A percentile compares a stretch with the other conserved stretches of the same genome.
These are phyloP conservation scores for Purpureocillium lavendulum DNA, from an alignment of 2,329 filamentous ascomycete species.

Conservation along the genomic window DNA sequence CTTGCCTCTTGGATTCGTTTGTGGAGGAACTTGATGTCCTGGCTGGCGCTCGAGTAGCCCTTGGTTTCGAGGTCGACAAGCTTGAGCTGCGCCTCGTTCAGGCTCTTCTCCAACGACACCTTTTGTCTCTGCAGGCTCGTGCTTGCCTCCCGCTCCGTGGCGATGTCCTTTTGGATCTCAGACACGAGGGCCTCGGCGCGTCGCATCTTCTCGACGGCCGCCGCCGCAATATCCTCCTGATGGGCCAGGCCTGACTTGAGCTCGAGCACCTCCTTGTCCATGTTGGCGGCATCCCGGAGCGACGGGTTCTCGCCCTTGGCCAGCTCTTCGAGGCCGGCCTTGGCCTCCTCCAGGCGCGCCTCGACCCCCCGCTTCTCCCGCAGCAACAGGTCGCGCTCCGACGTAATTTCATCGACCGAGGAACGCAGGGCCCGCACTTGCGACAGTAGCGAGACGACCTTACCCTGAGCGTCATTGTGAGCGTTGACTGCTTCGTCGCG, in stretches of 20 bases:
- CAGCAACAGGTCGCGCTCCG: constrained; percentile 74
- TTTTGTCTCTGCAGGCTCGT: constrained; percentile 84
- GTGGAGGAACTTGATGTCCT: constrained; percentile 91
- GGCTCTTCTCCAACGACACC: constrained; percentile 75
- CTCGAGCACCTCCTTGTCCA: constrained; percentile 83
- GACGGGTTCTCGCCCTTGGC: constrained; percentile 78
- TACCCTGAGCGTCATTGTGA: constrained; percentile 90
- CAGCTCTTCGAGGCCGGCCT: constrained; percentile 80
- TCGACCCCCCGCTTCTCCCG: constrained; percentile 90
- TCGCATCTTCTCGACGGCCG: constrained; percentile 95
- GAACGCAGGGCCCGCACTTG: constrained; percentile 81
- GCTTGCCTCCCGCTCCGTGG: constrained; percentile 73
- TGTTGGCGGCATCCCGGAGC: constrained; percentile 78
- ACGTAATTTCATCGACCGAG: constrained; percentile 74
- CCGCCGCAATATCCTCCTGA: constrained; percentile 84
- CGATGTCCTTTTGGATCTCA: constrained; percentile 90
- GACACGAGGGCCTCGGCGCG: constrained; percentile 78
- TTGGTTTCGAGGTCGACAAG: constrained; percentile 95
- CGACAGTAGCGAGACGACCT: constrained; percentile 81
- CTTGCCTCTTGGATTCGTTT: constrained; percentile 91
- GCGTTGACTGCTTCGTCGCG: constrained; percentile 87
- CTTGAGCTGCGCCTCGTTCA: constrained; percentile 84
- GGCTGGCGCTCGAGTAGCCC: constrained; percentile 87
- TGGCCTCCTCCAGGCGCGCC: constrained; percentile 76
- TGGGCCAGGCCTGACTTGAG: constrained; percentile 84